Evolutionary conservation across 257 asterid species (phyloP), one percentile per base, ranked within the genome.

Genomic region (Mitragyna speciosa): DNA sequence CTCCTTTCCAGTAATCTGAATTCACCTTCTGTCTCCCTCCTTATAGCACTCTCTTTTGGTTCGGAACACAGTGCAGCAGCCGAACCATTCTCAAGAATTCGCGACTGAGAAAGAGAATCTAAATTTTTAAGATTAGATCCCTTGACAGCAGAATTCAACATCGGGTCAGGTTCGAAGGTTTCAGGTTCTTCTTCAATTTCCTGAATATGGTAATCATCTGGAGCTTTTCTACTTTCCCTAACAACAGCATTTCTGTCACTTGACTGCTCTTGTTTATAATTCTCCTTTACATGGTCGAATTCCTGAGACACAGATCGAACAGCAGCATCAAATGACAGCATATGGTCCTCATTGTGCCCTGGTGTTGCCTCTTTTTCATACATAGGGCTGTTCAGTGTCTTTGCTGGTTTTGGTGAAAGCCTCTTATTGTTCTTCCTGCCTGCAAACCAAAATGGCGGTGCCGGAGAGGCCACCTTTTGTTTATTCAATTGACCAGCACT

Each of bases 11-110:
- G 87, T 47, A 96, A 85, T 81, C 98, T 85, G 84, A 94, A 96
- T 59, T 92, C 99, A 19, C 99, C 98, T 84, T 94, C 99, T 14
- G 98, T 94, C 86, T 96, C 98, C 84, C 98, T 86, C 85, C 98
- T 90, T 85, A 96, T 94, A 28, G 98, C 97, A 80, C 97, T 95
- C 85, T 92, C 99, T 86, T 93, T 95, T 30, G 86, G 67, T 84
- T 92, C 98, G 4, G 83, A 81, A 71, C 77, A 83, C 63, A 84
- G 75, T 83, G 89, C 91, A 65, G 92, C 85, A 31, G 82, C 76
- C 61, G 87, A 84, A 56, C 90, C 94, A 84, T 91, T 90, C 68
- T 74, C 87, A 77, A 69, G 71, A 64, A 68, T 84, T 67, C 31
- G 86, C 45, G 77, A 76, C 63, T 83, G 83, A 56, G 90, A 88